Percentiles rank a stretch among this genome's conserved stretches.
Conservation (phyloP, 176 grass and related monocot genomes). For the Cenchrus americanus region DNA sequence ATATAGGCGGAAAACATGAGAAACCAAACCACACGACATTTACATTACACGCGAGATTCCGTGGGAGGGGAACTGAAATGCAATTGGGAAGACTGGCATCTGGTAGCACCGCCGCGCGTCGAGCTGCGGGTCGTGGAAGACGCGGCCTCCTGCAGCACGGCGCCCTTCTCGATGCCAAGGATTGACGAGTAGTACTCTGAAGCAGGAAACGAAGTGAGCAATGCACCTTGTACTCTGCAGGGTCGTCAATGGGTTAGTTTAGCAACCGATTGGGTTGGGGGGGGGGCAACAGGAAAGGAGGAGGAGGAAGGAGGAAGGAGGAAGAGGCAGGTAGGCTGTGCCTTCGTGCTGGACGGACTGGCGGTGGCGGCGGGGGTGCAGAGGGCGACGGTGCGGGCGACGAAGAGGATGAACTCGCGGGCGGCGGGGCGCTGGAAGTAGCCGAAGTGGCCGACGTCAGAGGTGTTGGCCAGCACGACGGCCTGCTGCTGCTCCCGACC, state of each 20-base stretch:
- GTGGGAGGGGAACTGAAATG: not conserved
- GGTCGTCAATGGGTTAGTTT: too few species aligned
- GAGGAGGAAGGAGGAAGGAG: too few species aligned
- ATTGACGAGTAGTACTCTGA: conserved; percentile 93
- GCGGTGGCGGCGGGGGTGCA: conserved; percentile 52
- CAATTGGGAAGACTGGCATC: conserved; percentile 42
- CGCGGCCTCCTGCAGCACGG: conserved; percentile 94
- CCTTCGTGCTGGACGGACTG: too few species aligned
- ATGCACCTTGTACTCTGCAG: too few species aligned
- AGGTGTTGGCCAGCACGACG: conserved; percentile 66
- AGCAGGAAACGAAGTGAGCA: conserved; percentile 31
- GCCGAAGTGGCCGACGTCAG: conserved; percentile 68
- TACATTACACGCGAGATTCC: conserved; percentile 2
- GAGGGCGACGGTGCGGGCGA: conserved; percentile 69
- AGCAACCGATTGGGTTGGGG: too few species aligned
- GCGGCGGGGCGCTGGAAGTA: conserved; percentile 62
- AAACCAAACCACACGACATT: conserved; percentile 4
- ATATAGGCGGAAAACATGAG: conserved; percentile 29
- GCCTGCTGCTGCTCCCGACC: conserved; percentile 42
- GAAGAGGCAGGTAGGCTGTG: too few species aligned
- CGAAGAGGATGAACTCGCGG: conserved; percentile 77
- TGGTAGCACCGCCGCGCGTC: conserved; percentile 93
- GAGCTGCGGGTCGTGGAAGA: conserved; percentile 95
- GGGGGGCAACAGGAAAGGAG: too few species aligned
- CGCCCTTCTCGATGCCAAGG: conserved; percentile 97